Evolutionary conservation across 2,329 filamentous ascomycete genomes (phyloP), one percentile per base, ranked within the genome.

Genomic region (Aquanectria penicillioides): DNA sequence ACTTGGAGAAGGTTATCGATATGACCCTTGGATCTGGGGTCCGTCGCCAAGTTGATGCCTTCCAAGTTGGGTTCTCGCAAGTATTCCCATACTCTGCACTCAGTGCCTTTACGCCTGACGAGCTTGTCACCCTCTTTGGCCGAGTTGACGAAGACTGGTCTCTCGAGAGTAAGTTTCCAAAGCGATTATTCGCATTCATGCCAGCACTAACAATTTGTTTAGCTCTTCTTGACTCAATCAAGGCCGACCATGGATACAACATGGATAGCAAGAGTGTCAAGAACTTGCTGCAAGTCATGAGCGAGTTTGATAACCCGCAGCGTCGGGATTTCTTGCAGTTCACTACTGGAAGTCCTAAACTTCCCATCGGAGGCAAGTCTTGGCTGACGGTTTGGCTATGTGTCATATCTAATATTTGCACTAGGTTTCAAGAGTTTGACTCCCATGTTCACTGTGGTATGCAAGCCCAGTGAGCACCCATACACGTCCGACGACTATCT

Each of bases 381-480:
- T 50, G 6, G n/a, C 10, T 4, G 3, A 8, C 6, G 10, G 41
- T 46, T 28, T 6, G 15, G 10, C 55, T 20, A 23, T 37, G 11
- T 8, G 10, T 58, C 60, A 75, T 81, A 71, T 83, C 68, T 26
- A 18, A n/a, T 59, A 29, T n/a, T 25, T 58, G 28, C 46, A 50
- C 26, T 41, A 97, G 94, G 95, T 59, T 99, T 99, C 86, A 97
- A 96, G 80, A 92, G 89, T 75, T 86, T 99, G 62, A 98, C 93
- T 2, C 95, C 95, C 17, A 97, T 98, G 89, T 98, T 99, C 74
- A 99, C 95, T 3, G 95, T 99, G 62, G 95, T 99, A 37, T 98
- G 95, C 84, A 97, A 97, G 77, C 94, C 94, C n/a, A 97, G 92
- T 75, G 95, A 99, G 73, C 88, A 93, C 13, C 95, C 95, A 2